phyloP scores from a whole-genome alignment of 108 stramenopile genomes.

The Fragilariopsis cylindrus region DNA sequence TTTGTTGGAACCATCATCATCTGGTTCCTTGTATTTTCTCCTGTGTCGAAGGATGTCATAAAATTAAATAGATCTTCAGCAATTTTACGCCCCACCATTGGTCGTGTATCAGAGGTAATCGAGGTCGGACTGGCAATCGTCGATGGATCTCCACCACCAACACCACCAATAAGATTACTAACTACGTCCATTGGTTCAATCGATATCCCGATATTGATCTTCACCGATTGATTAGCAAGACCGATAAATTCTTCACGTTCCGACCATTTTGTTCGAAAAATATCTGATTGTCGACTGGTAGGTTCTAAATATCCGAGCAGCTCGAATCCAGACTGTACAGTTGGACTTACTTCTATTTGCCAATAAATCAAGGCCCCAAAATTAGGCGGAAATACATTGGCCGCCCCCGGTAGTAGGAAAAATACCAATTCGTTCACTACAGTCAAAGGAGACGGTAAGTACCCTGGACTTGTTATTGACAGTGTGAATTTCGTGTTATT shows the following conservation, averaged over 20 bases:
- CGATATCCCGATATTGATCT: constrained; percentile 69
- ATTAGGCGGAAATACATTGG: constrained; percentile 46
- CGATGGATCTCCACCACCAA: neutral
- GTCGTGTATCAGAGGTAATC: constrained; percentile 29
- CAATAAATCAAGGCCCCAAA: constrained; percentile 78
- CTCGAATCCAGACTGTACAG: constrained; percentile 68
- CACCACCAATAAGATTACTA: constrained; percentile 36
- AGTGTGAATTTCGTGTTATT: constrained; percentile 66
- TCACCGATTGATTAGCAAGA: constrained; percentile 31
- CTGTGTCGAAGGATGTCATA: constrained; percentile 76
- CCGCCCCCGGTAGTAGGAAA: constrained; percentile 59
- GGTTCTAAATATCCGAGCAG: constrained; percentile 67
- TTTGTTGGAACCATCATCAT: constrained; percentile 79
- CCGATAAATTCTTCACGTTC: constrained; percentile 65
- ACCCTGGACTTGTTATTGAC: constrained; percentile 50
- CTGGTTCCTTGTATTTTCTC: constrained; percentile 36
- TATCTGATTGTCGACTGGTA: constrained; percentile 43
- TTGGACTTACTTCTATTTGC: constrained; percentile 46
- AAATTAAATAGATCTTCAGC: constrained; percentile 78
- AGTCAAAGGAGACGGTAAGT: constrained; percentile 49
- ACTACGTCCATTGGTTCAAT: constrained; percentile 73
- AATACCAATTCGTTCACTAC: constrained; percentile 73
- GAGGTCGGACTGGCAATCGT: neutral
- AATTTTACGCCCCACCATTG: constrained; percentile 83
- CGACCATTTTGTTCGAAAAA: constrained; percentile 81